These are phyloP conservation scores for Acer saccharum DNA, from an alignment of 345 rosid genomes.

Conservation along the genomic window DNA sequence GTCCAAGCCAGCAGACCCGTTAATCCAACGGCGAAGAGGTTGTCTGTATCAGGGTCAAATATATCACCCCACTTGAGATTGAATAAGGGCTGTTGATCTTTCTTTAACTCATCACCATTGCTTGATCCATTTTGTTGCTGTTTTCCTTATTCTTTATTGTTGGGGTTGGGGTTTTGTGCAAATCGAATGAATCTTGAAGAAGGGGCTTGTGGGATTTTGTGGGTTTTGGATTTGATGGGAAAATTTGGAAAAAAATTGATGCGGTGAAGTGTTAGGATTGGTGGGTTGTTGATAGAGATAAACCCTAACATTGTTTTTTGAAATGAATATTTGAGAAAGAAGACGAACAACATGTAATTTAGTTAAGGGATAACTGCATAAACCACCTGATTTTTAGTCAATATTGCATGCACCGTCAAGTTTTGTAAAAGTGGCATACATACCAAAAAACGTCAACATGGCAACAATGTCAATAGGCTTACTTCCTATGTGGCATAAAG, in stretches of 20 bases:
- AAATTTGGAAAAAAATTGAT: not conserved
- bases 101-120: conserved; percentile 32
- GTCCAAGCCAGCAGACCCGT: too few species aligned
- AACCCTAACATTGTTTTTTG: conserved; percentile 33
- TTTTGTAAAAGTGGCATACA: too few species aligned
- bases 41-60: conserved; percentile 74
- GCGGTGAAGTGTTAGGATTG: conserved; percentile 16
- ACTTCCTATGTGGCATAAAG: too few species aligned
- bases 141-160: conserved; percentile 12
- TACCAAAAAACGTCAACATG: too few species aligned
- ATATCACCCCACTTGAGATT: conserved; percentile 61
- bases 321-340: not conserved
- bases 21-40: conserved; percentile 74
- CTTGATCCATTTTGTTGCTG: conserved; percentile 23
- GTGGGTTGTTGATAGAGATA: conserved; percentile 8
- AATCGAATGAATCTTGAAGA: conserved; percentile 31
- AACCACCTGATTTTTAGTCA: too few species aligned
- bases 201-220: conserved; percentile 26
- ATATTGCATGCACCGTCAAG: too few species aligned
- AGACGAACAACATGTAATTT: too few species aligned
- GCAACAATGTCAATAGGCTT: too few species aligned
- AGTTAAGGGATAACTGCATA: too few species aligned
- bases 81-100: conserved; percentile 43
- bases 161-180: conserved; percentile 35
- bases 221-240: conserved; percentile 20